Evolutionary conservation across 345 rosid species (phyloP).

Genomic region (Ceriops zippeliana): DNA sequence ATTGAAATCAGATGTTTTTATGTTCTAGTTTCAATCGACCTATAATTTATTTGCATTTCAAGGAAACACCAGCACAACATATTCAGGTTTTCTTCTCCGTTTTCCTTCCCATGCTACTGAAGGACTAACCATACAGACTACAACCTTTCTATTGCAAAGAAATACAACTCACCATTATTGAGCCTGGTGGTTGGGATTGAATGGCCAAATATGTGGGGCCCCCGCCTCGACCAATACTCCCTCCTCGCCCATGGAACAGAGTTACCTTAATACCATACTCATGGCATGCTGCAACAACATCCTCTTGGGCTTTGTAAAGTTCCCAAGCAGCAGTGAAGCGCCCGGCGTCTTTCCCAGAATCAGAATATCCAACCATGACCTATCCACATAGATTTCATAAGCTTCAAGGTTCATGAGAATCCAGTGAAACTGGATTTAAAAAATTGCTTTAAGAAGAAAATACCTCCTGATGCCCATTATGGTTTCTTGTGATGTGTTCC

Average conservation of each 20-base stretch:
- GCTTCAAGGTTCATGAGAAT: constrained; percentile 1
- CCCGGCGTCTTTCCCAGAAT: constrained; percentile 99
- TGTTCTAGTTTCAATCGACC: too few species aligned
- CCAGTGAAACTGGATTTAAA: constrained; percentile 4
- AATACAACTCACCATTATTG: constrained; percentile 71
- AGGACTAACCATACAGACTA: too few species aligned
- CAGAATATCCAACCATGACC: constrained; percentile 99
- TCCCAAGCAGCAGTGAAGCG: constrained; percentile 99
- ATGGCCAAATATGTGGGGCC: constrained; percentile 96
- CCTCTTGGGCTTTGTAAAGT: constrained; percentile 97
- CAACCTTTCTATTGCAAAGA: too few species aligned
- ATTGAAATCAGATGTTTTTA: too few species aligned
- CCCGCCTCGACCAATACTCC: constrained; percentile 98
- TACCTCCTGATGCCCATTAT: constrained; percentile 92
- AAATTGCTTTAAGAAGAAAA: constrained; percentile 5
- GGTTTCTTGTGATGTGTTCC: constrained; percentile 74
- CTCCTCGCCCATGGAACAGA: constrained; percentile 96
- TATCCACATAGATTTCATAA: constrained; percentile 25
- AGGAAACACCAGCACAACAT: too few species aligned
- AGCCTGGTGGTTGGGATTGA: constrained; percentile 98
- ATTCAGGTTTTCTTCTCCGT: too few species aligned
- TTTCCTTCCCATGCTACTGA: too few species aligned
- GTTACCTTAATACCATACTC: constrained; percentile 86
- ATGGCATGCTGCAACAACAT: constrained; percentile 92
- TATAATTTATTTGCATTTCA: too few species aligned